Base-by-base conservation (phyloP, 2,329 filamentous ascomycete species). In the Neoascochyta sp. region DNA sequence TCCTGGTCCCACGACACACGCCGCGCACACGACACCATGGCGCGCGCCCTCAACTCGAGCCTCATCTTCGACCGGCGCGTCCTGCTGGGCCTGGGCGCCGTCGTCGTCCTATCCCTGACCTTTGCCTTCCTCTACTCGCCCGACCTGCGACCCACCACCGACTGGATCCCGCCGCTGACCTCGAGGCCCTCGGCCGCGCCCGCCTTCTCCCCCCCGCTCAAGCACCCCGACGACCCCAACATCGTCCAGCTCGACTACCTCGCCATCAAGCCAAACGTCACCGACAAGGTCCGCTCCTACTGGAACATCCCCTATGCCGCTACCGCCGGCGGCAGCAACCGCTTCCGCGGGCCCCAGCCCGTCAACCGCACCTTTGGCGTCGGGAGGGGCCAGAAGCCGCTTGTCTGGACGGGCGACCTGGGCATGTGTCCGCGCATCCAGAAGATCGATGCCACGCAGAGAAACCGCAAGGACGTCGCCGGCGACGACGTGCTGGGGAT, bases 281-380 rank as follows among this genome's bases (percentile, higher is more conserved):
- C 45, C n/a, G 52, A 55, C 15, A 43, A 48, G 14, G 45, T 57
- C 2, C 43, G 50, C 22, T 46, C 37, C 13, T 59, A 54, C 25
- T 59, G 55, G 55, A 59, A 59, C 30, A 57, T 59, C 9, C 55
- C 55, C 0, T 59, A 57, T 33, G 55, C 55, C 4, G 52, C 55
- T 25, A 47, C 43, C 9, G 48, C 55, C 10, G 43, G 41, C 13
- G 54, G 53, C 8, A 39, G 45, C 32, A 59, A 59, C 29, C 36
- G 55, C 9, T 59, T 59, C 22, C 37, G 55, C 16, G 51, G 51
- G 12, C 55, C 55, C 7, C 55, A 59, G 37, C 54, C 54, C 2
- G 43, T 52, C 20, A 50, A 50, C 13, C 37, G 47, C 16, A 53
- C 47, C 22, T 53, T 49, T 41, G 48, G 48, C 8, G 29, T 52